Evolutionary conservation across 225 moss, liverwort and hornwort species (phyloP), one percentile per base, ranked within the genome.

Genomic region (Marchantia paleacea): DNA sequence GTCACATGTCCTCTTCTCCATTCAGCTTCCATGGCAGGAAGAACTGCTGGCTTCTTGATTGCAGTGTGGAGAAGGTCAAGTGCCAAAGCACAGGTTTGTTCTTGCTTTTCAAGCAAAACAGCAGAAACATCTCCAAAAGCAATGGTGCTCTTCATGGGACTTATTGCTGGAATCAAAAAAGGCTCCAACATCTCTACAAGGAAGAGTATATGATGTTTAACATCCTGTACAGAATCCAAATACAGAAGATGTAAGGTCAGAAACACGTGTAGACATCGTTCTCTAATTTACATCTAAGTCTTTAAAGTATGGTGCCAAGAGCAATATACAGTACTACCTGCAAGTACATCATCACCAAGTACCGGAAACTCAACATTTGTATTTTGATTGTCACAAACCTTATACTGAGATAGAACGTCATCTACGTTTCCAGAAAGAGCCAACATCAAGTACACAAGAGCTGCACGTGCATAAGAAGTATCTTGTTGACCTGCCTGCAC

Each of bases 121-220:
- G 94, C 92, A 78, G 96, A 96, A 81, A 96, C 96, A 85, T 96
- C 92, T n/a, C 96, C 96, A 86, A 96, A 96, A 60, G 94, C 96
- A 60, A 96, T 96, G 72, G 94, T 87, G 76, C 92, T 96, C 85
- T 94, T 96, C 69, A 92, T 79, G 69, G 92, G 96, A 84, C 86
- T 90, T 69, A 96, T 94, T 67, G 96, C 96, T 20, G 96, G 94
- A 80, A 94, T 87, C 63, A 96, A 86, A 82, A 91, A 96, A 31
- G 96, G 96, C 89, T 96, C 96, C 81, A 96, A 81, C 86, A 96
- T 94, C 87, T 96, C 96, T 75, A 96, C 89, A 25, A 96, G 80
- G 84, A 94, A 96, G 18, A 96, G 86, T 18, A 96, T 78, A 77
- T 86, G 87, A 82, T 96, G 91, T 85, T 96, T 96, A 53, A 90